Conservation (phyloP, 2,329 filamentous ascomycete genomes). For the Penicillium expansum region DNA sequence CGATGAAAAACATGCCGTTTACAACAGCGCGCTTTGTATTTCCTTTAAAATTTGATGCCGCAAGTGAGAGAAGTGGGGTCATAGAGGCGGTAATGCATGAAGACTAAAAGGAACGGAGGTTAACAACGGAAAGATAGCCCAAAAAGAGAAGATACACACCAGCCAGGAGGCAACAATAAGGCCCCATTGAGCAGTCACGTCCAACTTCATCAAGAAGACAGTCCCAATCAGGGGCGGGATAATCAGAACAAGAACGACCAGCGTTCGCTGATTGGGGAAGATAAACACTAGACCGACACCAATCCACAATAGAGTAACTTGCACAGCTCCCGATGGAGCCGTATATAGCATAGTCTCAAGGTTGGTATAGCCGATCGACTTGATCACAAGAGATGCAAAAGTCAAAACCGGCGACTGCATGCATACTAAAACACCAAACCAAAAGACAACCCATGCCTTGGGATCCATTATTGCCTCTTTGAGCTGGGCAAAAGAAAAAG, state of each 20-base stretch:
- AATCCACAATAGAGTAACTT: conserved; percentile 50
- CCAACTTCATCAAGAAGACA: conserved; percentile 46
- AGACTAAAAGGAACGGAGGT: conserved; percentile 22
- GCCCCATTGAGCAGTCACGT: conserved; percentile 45
- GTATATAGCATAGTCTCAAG: conserved; percentile 50
- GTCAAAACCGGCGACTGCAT: conserved; percentile 49
- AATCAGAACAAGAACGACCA: conserved; percentile 42
- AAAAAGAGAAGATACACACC: conserved; percentile 29
- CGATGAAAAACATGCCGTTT: conserved; percentile 52
- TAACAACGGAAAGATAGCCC: background rate
- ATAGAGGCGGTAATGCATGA: conserved; percentile 46
- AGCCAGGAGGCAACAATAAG: conserved; percentile 50
- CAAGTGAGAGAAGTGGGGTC: conserved; percentile 46
- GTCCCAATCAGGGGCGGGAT: conserved; percentile 47
- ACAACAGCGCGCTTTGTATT: conserved; percentile 52
- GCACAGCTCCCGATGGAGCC: conserved; percentile 50
- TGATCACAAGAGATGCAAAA: conserved; percentile 53
- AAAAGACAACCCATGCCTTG: conserved; percentile 48
- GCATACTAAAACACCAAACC: conserved; percentile 48
- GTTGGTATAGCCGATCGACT: conserved; percentile 45
- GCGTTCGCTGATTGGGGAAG: conserved; percentile 42
- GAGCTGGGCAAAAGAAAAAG: conserved; percentile 46
- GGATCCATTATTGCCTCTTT: conserved; percentile 46
- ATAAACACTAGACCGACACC: conserved; percentile 40
- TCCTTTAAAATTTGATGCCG: conserved; percentile 51